Conservation (phyloP, 2,329 filamentous ascomycete genomes). For the Fusarium nurragi region DNA sequence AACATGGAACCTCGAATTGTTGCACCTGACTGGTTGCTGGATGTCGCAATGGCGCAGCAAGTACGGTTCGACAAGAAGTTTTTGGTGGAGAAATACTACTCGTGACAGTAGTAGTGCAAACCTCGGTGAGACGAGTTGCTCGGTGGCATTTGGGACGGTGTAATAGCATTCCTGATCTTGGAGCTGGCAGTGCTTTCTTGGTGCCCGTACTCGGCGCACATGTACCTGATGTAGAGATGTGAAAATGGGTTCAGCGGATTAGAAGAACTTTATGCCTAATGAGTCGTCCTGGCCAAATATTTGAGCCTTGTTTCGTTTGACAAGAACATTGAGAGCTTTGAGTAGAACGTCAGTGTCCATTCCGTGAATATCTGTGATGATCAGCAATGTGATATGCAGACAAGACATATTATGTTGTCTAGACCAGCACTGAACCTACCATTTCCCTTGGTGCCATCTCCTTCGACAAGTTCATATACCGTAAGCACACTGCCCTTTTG, state of each 20-base stretch:
- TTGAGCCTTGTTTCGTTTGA: slow-evolving; percentile 91
- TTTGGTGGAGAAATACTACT: slow-evolving; percentile 58
- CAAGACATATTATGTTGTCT: background rate
- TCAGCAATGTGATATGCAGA: slow-evolving; percentile 11
- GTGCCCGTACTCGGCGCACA: slow-evolving; percentile 7
- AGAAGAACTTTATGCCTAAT: slow-evolving; percentile 97
- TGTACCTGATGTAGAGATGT: slow-evolving; percentile 33
- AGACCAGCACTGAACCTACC: slow-evolving; percentile 56
- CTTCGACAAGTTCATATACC: slow-evolving; percentile 88
- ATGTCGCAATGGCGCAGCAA: slow-evolving; percentile 88
- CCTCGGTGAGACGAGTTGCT: slow-evolving; percentile 7
- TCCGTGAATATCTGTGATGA: slow-evolving; percentile 76
- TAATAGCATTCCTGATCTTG: slow-evolving; percentile 13
- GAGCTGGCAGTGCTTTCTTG: slow-evolving; percentile 11
- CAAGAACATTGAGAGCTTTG: slow-evolving; percentile 80
- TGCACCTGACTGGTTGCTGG: slow-evolving; percentile 86
- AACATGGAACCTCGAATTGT: slow-evolving; percentile 86
- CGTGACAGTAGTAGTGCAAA: slow-evolving; percentile 26
- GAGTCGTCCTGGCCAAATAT: slow-evolving; percentile 91
- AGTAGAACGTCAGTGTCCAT: slow-evolving; percentile 85
- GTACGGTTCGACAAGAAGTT: slow-evolving; percentile 74
- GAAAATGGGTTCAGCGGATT: slow-evolving; percentile 47
- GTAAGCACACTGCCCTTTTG: slow-evolving; percentile 92
- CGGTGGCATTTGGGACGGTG: slow-evolving; percentile 37
- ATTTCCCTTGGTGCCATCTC: slow-evolving; percentile 78